Percentiles rank a stretch among this genome's conserved stretches.
Evolutionary conservation across 2,329 filamentous ascomycete genomes (phyloP).

Genomic region (Tolypocladium paradoxum): DNA sequence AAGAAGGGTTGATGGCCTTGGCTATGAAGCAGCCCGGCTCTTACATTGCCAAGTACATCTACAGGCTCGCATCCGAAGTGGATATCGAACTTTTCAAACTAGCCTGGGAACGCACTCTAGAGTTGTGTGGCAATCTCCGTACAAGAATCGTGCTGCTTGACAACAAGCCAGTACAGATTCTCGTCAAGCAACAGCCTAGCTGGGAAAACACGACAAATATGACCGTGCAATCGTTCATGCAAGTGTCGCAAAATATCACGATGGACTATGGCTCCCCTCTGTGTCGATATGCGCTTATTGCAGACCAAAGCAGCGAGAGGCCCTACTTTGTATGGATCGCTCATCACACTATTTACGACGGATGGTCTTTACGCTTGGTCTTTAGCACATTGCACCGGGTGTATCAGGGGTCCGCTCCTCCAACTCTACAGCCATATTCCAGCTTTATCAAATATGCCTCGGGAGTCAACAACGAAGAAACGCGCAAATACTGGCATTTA

Average conservation of each 20-base stretch:
- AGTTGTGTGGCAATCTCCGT: slow-evolving; percentile 4
- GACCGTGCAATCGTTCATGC: not conserved
- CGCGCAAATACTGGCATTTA: no score
- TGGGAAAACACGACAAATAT: not conserved
- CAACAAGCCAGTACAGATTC: slow-evolving; percentile 2
- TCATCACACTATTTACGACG: slow-evolving; percentile 17
- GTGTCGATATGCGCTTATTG: not conserved
- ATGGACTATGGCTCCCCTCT: not conserved
- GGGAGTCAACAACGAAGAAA: no score
- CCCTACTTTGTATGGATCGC: slow-evolving; percentile 11
- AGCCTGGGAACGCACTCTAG: slow-evolving; percentile 13
- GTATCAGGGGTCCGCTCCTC: no score
- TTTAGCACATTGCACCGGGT: no score
- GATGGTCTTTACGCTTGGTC: no score
- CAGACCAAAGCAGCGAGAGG: not conserved
- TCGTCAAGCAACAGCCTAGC: not conserved
- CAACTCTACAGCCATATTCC: no score
- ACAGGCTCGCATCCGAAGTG: slow-evolving; percentile 9
- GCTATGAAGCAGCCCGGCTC: slow-evolving; percentile 18
- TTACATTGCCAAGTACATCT: slow-evolving; percentile 21
- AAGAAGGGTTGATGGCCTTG: slow-evolving; percentile 26
- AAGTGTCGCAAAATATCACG: not conserved
- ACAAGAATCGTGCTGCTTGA: slow-evolving; percentile 5
- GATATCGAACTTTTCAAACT: slow-evolving; percentile 14
- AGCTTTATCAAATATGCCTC: no score